phyloP scores from a whole-genome alignment of 2,329 filamentous ascomycete species.

The Phaeophleospora eucalypticola region DNA sequence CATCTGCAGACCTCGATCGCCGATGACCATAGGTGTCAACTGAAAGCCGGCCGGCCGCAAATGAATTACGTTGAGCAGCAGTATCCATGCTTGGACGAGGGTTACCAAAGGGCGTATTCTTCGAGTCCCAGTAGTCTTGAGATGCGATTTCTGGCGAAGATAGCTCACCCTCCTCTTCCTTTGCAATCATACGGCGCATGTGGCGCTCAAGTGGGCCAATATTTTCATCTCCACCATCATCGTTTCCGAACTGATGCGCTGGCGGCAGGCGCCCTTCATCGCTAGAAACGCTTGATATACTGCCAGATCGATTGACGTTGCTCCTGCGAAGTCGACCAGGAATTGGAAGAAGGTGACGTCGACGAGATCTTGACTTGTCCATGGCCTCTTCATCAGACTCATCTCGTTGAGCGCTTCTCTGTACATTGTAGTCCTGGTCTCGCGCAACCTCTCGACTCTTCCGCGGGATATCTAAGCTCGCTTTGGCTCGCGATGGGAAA shows the following conservation, averaged over 20 bases:
- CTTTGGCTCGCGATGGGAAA: conserved; percentile 47
- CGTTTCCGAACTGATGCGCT: conserved; percentile 42
- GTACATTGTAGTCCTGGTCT: conserved; percentile 6
- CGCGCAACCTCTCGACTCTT: conserved; percentile 20
- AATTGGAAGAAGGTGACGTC: conserved; percentile 17
- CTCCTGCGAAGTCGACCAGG: conserved; percentile 22
- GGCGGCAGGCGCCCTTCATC: conserved; percentile 41
- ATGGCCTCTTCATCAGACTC: conserved; percentile 13
- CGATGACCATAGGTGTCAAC: conserved; percentile 16
- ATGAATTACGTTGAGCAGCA: conserved; percentile 8
- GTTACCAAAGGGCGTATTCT: conserved; percentile 23
- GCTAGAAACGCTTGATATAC: conserved; percentile 27
- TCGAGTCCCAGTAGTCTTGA: conserved; percentile 38
- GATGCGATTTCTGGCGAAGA: conserved; percentile 38
- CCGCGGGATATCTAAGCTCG: conserved; percentile 22
- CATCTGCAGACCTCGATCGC: conserved; percentile 22
- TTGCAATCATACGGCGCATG: conserved; percentile 42
- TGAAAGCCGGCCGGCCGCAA: conserved; percentile 18
- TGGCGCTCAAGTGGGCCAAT: conserved; percentile 45
- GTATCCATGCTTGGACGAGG: conserved; percentile 8
- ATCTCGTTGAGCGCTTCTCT: conserved; percentile 10
- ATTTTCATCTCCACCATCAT: conserved; percentile 37
- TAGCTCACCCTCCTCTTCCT: conserved; percentile 37
- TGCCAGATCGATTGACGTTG: conserved; percentile 23
- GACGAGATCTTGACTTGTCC: conserved; percentile 5